Conservation (phyloP, 768 basidiomycete species). For the Piloderma croceum region DNA sequence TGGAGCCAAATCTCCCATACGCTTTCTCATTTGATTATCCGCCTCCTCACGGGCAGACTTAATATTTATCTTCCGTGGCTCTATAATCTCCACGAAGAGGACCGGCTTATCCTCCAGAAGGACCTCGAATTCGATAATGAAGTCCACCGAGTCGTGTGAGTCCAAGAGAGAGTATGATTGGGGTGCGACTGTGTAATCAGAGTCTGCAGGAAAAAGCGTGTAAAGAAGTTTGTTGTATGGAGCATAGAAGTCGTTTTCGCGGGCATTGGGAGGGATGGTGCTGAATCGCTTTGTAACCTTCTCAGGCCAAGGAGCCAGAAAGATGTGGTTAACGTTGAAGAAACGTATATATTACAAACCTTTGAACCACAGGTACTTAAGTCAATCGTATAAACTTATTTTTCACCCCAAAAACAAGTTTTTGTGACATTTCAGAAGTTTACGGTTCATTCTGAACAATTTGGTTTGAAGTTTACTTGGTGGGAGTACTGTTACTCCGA, state of each 20-base stretch:
- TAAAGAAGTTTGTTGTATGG: constrained; percentile 33
- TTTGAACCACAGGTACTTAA: too few relatives aligned
- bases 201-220: constrained; percentile 30
- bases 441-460: too few relatives aligned
- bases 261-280: too few relatives aligned
- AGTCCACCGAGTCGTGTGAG: constrained; percentile 3
- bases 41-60: constrained; percentile 23
- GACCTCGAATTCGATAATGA: constrained; percentile 17
- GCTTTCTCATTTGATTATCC: constrained; percentile 21
- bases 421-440: too few relatives aligned
- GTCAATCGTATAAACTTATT: too few relatives aligned
- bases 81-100: constrained; percentile 26
- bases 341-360: too few relatives aligned
- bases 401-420: too few relatives aligned
- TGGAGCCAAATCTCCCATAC: constrained; percentile 22
- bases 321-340: too few relatives aligned
- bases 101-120: constrained; percentile 25
- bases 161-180: constrained; percentile 16
- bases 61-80: constrained; percentile 14
- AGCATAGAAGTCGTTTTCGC: constrained; percentile 15
- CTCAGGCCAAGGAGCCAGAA: too few relatives aligned
- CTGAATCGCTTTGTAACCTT: too few relatives aligned
- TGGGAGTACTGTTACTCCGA: too few relatives aligned
- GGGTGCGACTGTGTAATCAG: constrained; percentile 29
- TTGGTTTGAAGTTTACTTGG: too few relatives aligned